Conservation (phyloP, 257 asterid genomes). For the Gentiana macrophylla region DNA sequence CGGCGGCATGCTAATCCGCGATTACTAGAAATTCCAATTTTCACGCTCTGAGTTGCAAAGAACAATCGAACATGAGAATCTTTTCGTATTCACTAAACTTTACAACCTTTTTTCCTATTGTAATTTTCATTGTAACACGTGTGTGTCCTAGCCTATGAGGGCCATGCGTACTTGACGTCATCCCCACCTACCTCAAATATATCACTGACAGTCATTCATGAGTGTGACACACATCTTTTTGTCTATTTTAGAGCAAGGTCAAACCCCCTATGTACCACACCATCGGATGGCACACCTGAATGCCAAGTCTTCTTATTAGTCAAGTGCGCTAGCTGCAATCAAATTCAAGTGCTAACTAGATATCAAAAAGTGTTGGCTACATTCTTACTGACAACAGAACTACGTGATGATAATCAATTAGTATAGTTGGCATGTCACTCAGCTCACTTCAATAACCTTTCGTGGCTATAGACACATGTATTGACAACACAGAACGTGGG, state of each 20-base stretch:
- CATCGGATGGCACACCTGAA: neutral
- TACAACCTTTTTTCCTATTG: conserved; percentile 11
- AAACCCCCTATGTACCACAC: conserved; percentile 4
- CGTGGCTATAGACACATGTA: too few relatives aligned
- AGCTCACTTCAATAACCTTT: too few relatives aligned
- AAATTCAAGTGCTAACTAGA: neutral
- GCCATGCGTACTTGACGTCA: conserved; percentile 10
- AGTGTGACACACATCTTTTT: neutral
- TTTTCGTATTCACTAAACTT: conserved; percentile 3
- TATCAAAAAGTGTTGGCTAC: neutral
- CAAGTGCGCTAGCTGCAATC: neutral
- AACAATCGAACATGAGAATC: conserved; percentile 7
- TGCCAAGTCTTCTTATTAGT: neutral
- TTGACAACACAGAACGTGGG: too few relatives aligned
- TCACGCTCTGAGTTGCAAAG: neutral
- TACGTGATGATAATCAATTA: neutral
- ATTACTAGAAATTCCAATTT: too few relatives aligned
- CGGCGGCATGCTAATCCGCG: too few relatives aligned
- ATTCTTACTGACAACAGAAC: conserved; percentile 1
- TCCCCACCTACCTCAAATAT: conserved; percentile 1
- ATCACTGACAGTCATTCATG: neutral
- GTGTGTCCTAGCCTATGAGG: conserved; percentile 14
- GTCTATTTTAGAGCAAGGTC: neutral
- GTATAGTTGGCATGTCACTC: too few relatives aligned
- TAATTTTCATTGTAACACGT: conserved; percentile 16